Conservation (phyloP, 257 asterid species). For the Haberlea rhodopensis region DNA sequence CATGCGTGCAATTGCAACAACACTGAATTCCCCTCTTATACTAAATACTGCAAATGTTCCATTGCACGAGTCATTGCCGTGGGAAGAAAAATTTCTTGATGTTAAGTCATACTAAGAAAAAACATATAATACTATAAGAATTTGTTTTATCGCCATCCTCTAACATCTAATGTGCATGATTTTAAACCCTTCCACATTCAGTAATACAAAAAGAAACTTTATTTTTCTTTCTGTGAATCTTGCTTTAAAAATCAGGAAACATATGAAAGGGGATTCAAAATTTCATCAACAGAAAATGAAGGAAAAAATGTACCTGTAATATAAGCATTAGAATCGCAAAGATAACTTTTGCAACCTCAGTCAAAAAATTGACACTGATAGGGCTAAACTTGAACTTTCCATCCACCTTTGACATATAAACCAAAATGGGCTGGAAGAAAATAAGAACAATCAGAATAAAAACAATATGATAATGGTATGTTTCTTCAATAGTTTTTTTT, state of each 20-base stretch:
- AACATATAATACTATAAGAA: too few relatives aligned
- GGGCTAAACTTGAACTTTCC: constrained; percentile 94
- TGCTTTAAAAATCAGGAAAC: constrained; percentile 8
- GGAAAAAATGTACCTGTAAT: constrained; percentile 57
- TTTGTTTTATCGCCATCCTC: too few relatives aligned
- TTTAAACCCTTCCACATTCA: too few relatives aligned
- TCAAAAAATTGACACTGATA: constrained; percentile 91
- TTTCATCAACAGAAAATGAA: constrained; percentile 20
- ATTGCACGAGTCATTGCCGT: background rate
- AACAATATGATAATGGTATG: background rate
- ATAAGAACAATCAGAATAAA: constrained; percentile 19
- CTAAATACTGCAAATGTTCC: background rate
- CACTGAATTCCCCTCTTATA: background rate
- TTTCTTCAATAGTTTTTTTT: too few relatives aligned
- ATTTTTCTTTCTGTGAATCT: background rate
- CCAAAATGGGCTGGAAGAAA: constrained; percentile 77
- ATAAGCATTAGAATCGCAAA: constrained; percentile 90
- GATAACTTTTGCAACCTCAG: constrained; percentile 73
- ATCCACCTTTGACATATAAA: constrained; percentile 94
- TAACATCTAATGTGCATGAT: too few relatives aligned
- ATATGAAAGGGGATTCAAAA: constrained; percentile 11
- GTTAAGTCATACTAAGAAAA: too few relatives aligned
- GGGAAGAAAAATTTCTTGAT: background rate
- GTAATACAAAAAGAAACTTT: too few relatives aligned
- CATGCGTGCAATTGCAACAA: background rate